phyloP scores from a whole-genome alignment of 225 moss, liverwort and hornwort species.

The Lunularia cruciata region DNA sequence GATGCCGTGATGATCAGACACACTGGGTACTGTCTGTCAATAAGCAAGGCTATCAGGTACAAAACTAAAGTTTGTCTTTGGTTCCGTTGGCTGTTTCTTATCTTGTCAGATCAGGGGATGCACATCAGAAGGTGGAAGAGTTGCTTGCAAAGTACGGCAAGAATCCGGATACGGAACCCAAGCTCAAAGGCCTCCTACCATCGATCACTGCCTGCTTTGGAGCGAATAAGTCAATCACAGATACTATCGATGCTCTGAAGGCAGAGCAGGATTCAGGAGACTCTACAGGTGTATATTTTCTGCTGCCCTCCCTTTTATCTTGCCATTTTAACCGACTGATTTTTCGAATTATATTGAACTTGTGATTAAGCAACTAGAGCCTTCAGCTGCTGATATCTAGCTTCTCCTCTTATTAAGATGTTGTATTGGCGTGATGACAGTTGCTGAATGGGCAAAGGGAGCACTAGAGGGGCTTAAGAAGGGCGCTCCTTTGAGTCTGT shows the following conservation, averaged over 20 bases:
- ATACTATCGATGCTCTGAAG: constrained; percentile 61
- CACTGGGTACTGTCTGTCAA: too few relatives aligned
- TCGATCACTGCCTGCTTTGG: constrained; percentile 78
- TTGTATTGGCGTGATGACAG: constrained; percentile 31
- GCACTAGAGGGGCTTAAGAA: constrained; percentile 70
- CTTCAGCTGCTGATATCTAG: neutral
- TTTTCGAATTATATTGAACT: neutral
- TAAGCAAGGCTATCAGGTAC: too few relatives aligned
- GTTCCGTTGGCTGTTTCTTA: neutral
- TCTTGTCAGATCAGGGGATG: constrained; percentile 56
- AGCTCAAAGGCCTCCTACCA: constrained; percentile 65
- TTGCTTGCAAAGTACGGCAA: constrained; percentile 54
- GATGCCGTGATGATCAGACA: too few relatives aligned
- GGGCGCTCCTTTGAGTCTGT: constrained; percentile 75
- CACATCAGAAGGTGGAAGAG: constrained; percentile 60
- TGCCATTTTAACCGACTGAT: neutral
- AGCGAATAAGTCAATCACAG: constrained; percentile 50
- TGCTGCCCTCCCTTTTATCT: neutral
- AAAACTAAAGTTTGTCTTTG: neutral
- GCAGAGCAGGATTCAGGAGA: constrained; percentile 55
- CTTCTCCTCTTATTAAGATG: neutral
- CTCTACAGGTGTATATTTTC: constrained; percentile 49
- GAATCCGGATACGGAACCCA: constrained; percentile 56
- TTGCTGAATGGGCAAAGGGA: constrained; percentile 77
- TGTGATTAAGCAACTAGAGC: neutral